Base-by-base conservation (phyloP, 1,139 yeast species). In the Lodderomyces parapsilosis region DNA sequence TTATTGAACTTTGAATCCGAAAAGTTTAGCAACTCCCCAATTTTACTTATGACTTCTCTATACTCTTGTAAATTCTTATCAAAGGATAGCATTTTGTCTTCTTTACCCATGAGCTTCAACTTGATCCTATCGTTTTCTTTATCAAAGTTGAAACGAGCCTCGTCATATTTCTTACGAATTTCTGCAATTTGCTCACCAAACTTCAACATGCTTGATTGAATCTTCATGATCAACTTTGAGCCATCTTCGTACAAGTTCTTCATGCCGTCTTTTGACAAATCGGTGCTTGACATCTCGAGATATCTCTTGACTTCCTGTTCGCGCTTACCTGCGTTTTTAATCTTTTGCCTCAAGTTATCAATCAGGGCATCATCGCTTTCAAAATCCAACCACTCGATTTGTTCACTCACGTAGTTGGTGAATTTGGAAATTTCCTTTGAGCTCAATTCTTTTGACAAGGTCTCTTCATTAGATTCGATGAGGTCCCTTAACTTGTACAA, bases 301-400 rank as follows among this genome's bases (percentile, higher is more conserved):
- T 49, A 43, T 15, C 51, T 46, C 15, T 59, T 56, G 27, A 71
- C 51, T 25, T 55, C 58, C 1, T 44, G 33, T 49, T 56, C 60
- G 40, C 56, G 56, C 3, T 44, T 45, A 2, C 49, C 45, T 14
- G 70, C 44, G 36, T 55, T 54, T 2, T 51, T 46, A 15, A 60
- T 49, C 48, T 63, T 68, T 1, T 46, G 51, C 38, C 62, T 54
- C 36, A 80, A 59, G 8, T 66, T 76, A n/a, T 66, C 67, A 34
- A 73, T 47, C 1, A 71, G 50, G 1, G 88, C 77, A 24, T 68
- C 70, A 44, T 81, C 86, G 43, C 88, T 77, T 18, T 83, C 91
- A 51, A 78, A 81, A 43, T 88, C 96, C 31, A 89, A 67, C 96
- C 96, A 88, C 49, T 86, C 94, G 41, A 86, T 65, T 19, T 74